Percentiles rank a stretch among this genome's conserved stretches.
Evolutionary conservation across 148 eudicot genomes (phyloP).

Genomic region (Vaccinium myrtillus): DNA sequence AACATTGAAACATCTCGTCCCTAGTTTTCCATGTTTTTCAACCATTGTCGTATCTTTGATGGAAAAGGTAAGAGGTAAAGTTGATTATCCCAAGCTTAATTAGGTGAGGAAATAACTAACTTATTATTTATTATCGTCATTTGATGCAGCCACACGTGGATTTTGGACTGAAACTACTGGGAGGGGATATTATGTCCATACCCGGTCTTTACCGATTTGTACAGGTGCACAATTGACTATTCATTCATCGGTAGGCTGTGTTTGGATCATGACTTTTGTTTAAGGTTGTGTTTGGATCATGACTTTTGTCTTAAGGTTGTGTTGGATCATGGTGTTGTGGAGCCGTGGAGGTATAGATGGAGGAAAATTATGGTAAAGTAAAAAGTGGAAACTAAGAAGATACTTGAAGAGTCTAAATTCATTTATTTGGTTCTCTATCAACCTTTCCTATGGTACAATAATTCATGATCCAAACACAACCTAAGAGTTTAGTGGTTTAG

Average conservation of each 20-base stretch:
- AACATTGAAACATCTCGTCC: constrained; percentile 79
- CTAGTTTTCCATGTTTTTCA: constrained; percentile 83
- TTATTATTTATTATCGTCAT: background rate
- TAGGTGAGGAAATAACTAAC: background rate
- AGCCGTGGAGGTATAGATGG: background rate
- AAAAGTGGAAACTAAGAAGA: background rate
- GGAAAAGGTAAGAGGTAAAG: constrained; percentile 54
- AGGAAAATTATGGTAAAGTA: background rate
- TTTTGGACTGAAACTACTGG: constrained; percentile 77
- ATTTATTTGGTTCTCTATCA: background rate
- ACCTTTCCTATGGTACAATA: background rate
- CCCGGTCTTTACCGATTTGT: constrained; percentile 85
- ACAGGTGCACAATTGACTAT: constrained; percentile 49
- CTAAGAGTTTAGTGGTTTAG: background rate
- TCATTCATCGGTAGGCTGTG: background rate
- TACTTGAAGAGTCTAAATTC: background rate
- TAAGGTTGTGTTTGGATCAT: background rate
- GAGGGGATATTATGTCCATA: constrained; percentile 90
- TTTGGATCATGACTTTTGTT: constrained; percentile 5
- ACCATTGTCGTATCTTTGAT: constrained; percentile 64
- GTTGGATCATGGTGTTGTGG: background rate
- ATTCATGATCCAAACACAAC: background rate
- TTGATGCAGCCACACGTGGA: constrained; percentile 74
- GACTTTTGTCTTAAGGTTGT: background rate
- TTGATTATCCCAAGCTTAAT: background rate